Evolutionary conservation across 176 grass and related monocot species (phyloP), one percentile per base, ranked within the genome.

Genomic region (bread wheat (Triticum aestivum)): DNA sequence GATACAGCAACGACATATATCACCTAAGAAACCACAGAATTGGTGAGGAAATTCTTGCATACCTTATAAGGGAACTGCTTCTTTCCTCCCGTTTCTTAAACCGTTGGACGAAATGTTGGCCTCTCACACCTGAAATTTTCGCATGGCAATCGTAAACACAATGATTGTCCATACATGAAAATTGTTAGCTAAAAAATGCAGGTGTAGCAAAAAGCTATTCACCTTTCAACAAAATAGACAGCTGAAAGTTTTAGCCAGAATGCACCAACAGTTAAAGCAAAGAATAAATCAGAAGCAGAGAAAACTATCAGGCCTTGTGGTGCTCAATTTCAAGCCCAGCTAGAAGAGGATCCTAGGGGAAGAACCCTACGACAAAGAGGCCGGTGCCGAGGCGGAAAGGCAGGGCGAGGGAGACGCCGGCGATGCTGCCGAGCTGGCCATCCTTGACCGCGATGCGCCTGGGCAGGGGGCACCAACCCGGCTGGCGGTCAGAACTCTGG

Each of bases 141-240:
- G 2, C 38, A 39, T 39, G 38, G 38, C 38, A 39, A 39, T 39
- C 8, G 38, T 39, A 39, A 39, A 39, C 38, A 39, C 38, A 1
- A 39, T 1, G 38, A 39, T 39, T 39, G 38, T 1, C 38, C 38
- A 35, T 34, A 39, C 38, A 39, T 39, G 38, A 39, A 39, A 39
- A 39, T 9, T 39, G 38, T 39, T 8, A 39, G 1, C 38, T 39
- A 39, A 39, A 39, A 9, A 39, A 39, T 39, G 8, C 38, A 39
- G 38, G 1, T 39, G 38, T 39, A 9, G 38, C 38, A 9, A 39
- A 39, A 39, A 49, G 38, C 23, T 82, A 75, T 70, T 87, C 83
- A 98, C 96, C 96, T 98, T 95, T 3, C 91, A 86, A 82, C 96
- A 98, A 81, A 95, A 98, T 5, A 91, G 96, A 82, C 96, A 98